A percentile compares a stretch with the other conserved stretches of the same genome.
phyloP scores from a whole-genome alignment of 2,329 filamentous ascomycete genomes.

The Stachybotrys chartarum region DNA sequence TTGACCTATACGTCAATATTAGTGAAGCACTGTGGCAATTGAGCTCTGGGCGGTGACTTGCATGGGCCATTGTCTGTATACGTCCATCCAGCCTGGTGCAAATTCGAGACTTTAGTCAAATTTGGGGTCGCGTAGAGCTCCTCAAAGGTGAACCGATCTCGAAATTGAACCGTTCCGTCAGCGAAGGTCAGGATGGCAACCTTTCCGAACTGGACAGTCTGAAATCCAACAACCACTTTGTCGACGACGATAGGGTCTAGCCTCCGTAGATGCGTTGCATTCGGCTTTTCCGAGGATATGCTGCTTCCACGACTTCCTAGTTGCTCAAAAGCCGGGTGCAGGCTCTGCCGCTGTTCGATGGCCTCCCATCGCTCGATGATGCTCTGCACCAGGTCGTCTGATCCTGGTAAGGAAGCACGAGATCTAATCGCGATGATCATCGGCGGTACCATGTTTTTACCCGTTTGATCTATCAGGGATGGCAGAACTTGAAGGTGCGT shows the following conservation, averaged over 20 bases:
- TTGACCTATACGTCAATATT: slow-evolving; percentile 33
- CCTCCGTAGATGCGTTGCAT: slow-evolving; percentile 45
- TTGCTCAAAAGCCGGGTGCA: slow-evolving; percentile 74
- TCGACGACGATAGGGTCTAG: slow-evolving; percentile 62
- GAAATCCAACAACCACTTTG: slow-evolving; percentile 63
- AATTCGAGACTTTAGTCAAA: slow-evolving; percentile 56
- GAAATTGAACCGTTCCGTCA: slow-evolving; percentile 75
- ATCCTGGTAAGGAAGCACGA: slow-evolving; percentile 41
- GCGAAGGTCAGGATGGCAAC: slow-evolving; percentile 67
- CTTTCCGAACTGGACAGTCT: slow-evolving; percentile 63
- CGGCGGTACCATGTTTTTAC: slow-evolving; percentile 48
- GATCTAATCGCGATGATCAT: slow-evolving; percentile 70
- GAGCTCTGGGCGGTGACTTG: slow-evolving; percentile 24
- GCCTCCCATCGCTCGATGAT: slow-evolving; percentile 81
- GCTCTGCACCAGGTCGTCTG: slow-evolving; percentile 61
- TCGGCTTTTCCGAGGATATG: slow-evolving; percentile 23
- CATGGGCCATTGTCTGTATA: slow-evolving; percentile 61
- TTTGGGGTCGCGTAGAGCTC: slow-evolving; percentile 59
- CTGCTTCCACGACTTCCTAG: slow-evolving; percentile 57
- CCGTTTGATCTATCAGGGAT: slow-evolving; percentile 50
- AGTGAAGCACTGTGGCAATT: slow-evolving; percentile 1
- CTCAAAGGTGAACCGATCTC: slow-evolving; percentile 67
- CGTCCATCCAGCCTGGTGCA: slow-evolving; percentile 72
- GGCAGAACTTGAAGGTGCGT: slow-evolving; percentile 72
- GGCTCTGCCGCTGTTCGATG: slow-evolving; percentile 54